These are phyloP conservation scores for Saturnispora gosingensis DNA, from an alignment of 805 yeast species.

Conservation along the genomic window DNA sequence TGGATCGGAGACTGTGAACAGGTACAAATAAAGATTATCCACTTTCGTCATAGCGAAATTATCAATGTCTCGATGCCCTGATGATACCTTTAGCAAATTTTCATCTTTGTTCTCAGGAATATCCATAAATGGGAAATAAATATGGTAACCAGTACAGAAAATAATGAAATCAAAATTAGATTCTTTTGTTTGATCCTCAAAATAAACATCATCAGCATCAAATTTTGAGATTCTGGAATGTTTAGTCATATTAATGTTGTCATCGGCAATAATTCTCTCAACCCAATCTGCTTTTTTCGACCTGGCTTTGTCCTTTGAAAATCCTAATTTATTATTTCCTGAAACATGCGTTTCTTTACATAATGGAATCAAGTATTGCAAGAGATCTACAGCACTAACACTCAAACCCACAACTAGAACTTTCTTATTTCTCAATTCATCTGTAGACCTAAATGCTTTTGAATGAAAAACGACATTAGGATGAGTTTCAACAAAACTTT, in stretches of 20 bases:
- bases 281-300: slow-evolving; percentile 29
- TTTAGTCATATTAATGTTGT: slow-evolving; percentile 20
- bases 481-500: slow-evolving; percentile 23
- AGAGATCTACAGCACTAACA: slow-evolving; percentile 58
- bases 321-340: neutral
- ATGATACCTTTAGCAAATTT: slow-evolving; percentile 18
- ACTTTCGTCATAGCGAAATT: slow-evolving; percentile 12
- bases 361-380: slow-evolving; percentile 31
- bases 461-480: slow-evolving; percentile 24
- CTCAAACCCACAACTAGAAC: slow-evolving; percentile 31
- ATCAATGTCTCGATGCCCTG: slow-evolving; percentile 26
- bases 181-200: slow-evolving; percentile 27
- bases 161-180: slow-evolving; percentile 31
- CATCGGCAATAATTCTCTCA: slow-evolving; percentile 30
- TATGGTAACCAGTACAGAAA: slow-evolving; percentile 43
- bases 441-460: slow-evolving; percentile 24
- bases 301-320: slow-evolving; percentile 1
- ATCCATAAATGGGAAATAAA: slow-evolving; percentile 32
- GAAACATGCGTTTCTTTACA: slow-evolving; percentile 14
- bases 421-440: slow-evolving; percentile 22
- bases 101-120: slow-evolving; percentile 19
- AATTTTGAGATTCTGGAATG: slow-evolving; percentile 25
- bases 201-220: slow-evolving; percentile 22
- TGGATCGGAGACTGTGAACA: slow-evolving; percentile 33
- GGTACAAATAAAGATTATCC: slow-evolving; percentile 23